phyloP scores from a whole-genome alignment of 1,139 yeast species.

The Lodderomyces jiufengensis region DNA sequence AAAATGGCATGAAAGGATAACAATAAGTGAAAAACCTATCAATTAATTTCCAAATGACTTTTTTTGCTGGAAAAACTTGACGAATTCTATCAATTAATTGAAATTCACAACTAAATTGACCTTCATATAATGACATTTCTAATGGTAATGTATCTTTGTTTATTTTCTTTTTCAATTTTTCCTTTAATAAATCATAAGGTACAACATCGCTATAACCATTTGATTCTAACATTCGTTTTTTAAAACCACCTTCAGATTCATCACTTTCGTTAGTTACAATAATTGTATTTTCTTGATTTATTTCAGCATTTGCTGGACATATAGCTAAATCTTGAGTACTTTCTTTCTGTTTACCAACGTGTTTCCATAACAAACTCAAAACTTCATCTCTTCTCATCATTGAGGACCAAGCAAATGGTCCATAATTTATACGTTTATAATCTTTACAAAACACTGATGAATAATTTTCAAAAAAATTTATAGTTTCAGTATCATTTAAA shows the following conservation, averaged over 20 bases:
- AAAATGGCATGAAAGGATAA: conserved; percentile 37
- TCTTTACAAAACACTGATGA: conserved; percentile 37
- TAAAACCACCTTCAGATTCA: conserved; percentile 20
- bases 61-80: conserved; percentile 29
- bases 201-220: conserved; percentile 37
- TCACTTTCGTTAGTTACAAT: conserved; percentile 17
- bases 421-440: conserved; percentile 38
- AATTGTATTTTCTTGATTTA: conserved; percentile 24
- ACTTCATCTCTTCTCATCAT: conserved; percentile 48
- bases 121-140: conserved; percentile 29
- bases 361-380: conserved; percentile 32
- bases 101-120: conserved; percentile 27
- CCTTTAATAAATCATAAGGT: conserved; percentile 30
- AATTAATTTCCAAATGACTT: conserved; percentile 31
- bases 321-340: conserved; percentile 20
- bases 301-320: conserved; percentile 13
- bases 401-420: conserved; percentile 50
- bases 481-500: conserved; percentile 22
- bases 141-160: conserved; percentile 22
- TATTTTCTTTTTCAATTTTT: conserved; percentile 15
- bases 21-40: conserved; percentile 27
- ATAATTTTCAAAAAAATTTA: conserved; percentile 43
- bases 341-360: conserved; percentile 23
- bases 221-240: conserved; percentile 30
- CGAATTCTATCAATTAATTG: conserved; percentile 31